Percentiles rank a stretch among this genome's conserved stretches.
Evolutionary conservation across 352 stramenopile species (phyloP).

Genomic region (Phytophthora syringae): DNA sequence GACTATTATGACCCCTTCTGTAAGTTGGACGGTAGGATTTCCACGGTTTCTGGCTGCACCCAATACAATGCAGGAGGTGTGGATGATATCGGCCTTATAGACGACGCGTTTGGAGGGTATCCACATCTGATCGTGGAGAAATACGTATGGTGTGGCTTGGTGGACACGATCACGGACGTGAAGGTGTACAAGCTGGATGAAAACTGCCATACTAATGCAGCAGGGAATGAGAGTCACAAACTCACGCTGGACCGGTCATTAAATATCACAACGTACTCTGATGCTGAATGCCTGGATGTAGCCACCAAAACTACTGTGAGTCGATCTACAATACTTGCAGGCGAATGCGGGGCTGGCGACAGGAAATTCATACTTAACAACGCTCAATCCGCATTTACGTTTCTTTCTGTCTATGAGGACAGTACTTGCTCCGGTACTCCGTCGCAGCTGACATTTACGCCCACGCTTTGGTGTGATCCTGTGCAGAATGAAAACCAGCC

Average conservation of each 20-base stretch:
- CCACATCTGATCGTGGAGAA: slow-evolving; percentile 6
- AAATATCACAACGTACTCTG: slow-evolving; percentile 4
- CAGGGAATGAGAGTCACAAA: background rate
- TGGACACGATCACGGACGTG: background rate
- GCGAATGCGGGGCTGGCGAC: background rate
- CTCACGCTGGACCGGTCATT: slow-evolving; percentile 3
- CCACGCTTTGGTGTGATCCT: background rate
- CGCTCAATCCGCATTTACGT: background rate
- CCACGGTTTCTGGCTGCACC: background rate
- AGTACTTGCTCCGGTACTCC: slow-evolving; percentile 3
- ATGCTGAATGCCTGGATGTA: background rate
- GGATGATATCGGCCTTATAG: slow-evolving; percentile 8
- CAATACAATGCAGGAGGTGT: slow-evolving; percentile 3
- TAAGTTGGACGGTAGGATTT: background rate
- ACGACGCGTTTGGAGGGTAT: background rate
- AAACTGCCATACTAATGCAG: background rate
- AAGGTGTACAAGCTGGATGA: slow-evolving; percentile 7
- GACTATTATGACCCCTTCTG: slow-evolving; percentile 10
- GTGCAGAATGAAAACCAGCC: background rate
- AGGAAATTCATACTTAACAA: background rate
- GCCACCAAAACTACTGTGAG: background rate
- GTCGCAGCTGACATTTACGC: slow-evolving; percentile 2
- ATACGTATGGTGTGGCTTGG: background rate
- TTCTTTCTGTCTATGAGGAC: slow-evolving; percentile 5
- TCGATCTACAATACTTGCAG: background rate